Base-by-base conservation (phyloP, 352 stramenopile genomes). In the Phytophthora kernoviae region DNA sequence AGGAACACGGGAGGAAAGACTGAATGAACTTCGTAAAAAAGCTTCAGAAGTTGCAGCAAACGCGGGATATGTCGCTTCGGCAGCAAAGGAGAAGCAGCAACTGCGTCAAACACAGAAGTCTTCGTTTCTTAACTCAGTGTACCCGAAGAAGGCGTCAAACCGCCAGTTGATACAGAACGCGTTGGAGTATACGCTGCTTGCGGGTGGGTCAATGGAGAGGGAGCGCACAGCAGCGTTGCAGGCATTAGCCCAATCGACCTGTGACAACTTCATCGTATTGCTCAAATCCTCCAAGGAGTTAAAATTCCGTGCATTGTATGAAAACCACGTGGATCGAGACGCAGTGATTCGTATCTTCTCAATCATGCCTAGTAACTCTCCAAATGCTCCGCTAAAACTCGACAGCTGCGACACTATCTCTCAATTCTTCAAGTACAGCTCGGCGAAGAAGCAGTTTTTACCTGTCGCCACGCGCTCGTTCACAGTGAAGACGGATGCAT, bases 401-500 rank as follows among this genome's bases (percentile, higher is more conserved):
- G 24, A 3, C 1, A 65, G 30, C 34, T 58, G 52, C 8, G 71
- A 74, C 5, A 48, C 67, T 14, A 79, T 92, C 26, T 75, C 70
- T 9, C 83, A 91, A 63, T 91, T 93, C 42, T 94, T 93, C 58
- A 87, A 86, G 46, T 93, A 94, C 70, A 94, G 89, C 43, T 91
- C 83, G 10, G 83, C 81, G 21, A 94, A 93, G 39, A 94, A 93
- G 48, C 78, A 84, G 45, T 93, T 94, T 18, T 40, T 80, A 8
- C 52, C 83, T 0, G 78, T 93, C 8, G 71, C 88, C 17, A 84
- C 79, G 15, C 68, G 83, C 2, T 79, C 73, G 0, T 93, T 94
- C 54, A 94, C 83, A 1, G 70, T 90, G 22, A 86, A 77, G 40
- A 94, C 83, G 0, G 85, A 94, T 54, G 85, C 81, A 7, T 90